phyloP scores from a whole-genome alignment of 2,329 filamentous ascomycete genomes.

The Alternaria arborescens region DNA sequence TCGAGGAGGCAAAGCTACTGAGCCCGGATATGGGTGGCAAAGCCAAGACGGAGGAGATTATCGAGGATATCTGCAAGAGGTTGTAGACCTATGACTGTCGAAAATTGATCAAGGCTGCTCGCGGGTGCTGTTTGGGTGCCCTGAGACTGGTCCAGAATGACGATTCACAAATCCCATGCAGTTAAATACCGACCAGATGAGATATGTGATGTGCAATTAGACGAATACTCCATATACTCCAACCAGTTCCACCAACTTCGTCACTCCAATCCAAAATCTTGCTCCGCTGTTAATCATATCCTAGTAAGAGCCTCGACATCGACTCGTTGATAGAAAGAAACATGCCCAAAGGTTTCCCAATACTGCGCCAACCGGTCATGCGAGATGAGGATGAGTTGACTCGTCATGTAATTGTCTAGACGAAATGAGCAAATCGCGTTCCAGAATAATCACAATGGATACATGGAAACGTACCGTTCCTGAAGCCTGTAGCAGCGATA shows the following conservation, averaged over 20 bases:
- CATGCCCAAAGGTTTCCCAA: slow-evolving; percentile 70
- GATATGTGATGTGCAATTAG: background rate
- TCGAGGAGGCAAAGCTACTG: slow-evolving; percentile 82
- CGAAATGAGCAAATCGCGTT: background rate
- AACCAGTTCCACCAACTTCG: background rate
- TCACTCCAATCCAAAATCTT: fast-evolving
- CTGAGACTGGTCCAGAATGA: background rate
- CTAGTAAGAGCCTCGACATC: slow-evolving; percentile 53
- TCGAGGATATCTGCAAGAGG: slow-evolving; percentile 78
- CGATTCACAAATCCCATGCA: background rate
- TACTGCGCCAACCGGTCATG: slow-evolving; percentile 81
- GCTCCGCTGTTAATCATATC: slow-evolving; percentile 6
- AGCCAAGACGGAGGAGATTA: slow-evolving; percentile 84
- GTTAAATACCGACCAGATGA: background rate
- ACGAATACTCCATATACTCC: background rate
- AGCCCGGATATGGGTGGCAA: slow-evolving; percentile 91
- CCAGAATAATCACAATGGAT: too few species aligned
- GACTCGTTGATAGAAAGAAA: slow-evolving; percentile 59
- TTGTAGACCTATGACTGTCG: background rate
- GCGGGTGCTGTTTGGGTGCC: too few species aligned
- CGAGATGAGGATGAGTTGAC: slow-evolving; percentile 80
- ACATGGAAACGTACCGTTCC: slow-evolving; percentile 66
- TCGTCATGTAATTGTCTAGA: slow-evolving; percentile 76
- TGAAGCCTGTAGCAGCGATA: slow-evolving; percentile 76
- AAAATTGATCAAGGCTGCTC: too few species aligned